Base-by-base conservation (phyloP, 306 rosid species). In the Quercus robur region DNA sequence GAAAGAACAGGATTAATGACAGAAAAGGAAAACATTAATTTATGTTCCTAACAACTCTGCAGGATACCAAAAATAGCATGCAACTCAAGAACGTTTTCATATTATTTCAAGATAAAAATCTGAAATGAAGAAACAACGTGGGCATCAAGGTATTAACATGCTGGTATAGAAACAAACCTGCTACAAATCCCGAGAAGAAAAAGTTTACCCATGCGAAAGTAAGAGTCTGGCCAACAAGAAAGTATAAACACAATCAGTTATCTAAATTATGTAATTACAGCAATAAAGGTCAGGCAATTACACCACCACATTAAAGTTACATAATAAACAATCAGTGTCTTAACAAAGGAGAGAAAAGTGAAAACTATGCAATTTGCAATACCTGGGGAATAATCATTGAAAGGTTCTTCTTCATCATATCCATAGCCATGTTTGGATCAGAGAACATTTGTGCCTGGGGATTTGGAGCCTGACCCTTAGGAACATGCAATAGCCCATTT, bases 341-440 rank as follows among this genome's bases (percentile, higher is more conserved):
- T 30, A 75, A 56, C 19, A 9, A 56, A 67, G 55, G 41, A 28
- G 70, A 49, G 35, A 46, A 51, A 12, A 14, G 70, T 35, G 35
- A 46, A 51, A 12, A 14, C 20, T 21, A 69, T 21, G 75, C 67
- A 83, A 79, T 73, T 71, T 55, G 28, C 59, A 66, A 76, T 70
- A 93, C 99, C 97, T 95, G 99, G 59, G 99, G 99, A 76, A 95
- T 86, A 80, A 95, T 93, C 99, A 95, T 95, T 17, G 99, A 95
- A 71, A 95, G 97, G 77, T 95, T 95, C 83, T 95, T 95, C 94
- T 95, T 95, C 99, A 95, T 95, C 99, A 95, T 95, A 82, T 95
- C 99, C 97, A 93, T 91, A 58, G 99, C 99, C 99, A 95, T 95
- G 84, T 95, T 95, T 19, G 99, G 99, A 89, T 95, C 99, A 31